Evolutionary conservation across 2,329 filamentous ascomycete genomes (phyloP).

Genomic region (Capronia coronata): DNA sequence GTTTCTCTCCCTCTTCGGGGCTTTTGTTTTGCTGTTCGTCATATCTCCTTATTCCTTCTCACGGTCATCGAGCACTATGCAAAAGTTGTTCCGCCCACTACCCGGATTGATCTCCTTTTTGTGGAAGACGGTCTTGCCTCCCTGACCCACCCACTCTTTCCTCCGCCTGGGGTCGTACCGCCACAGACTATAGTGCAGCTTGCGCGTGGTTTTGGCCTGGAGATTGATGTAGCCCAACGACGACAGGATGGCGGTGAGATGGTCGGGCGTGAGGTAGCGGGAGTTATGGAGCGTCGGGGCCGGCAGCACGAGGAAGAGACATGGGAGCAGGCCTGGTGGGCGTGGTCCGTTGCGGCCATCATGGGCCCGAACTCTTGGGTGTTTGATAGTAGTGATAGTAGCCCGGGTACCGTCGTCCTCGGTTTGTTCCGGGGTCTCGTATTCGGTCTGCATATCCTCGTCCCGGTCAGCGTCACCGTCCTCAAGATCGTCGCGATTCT

Average conservation of each 20-base stretch:
- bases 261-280: constrained; percentile 70
- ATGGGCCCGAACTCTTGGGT: no score
- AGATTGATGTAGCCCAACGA: constrained; percentile 64
- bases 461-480: background rate
- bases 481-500: background rate
- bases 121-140: constrained; percentile 43
- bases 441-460: no score
- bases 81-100: constrained; percentile 79
- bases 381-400: no score
- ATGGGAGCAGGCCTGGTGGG: constrained; percentile 48
- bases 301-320: constrained; percentile 82
- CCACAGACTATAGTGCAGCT: constrained; percentile 90
- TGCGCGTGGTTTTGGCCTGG: constrained; percentile 67
- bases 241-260: constrained; percentile 66
- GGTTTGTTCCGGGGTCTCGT: no score
- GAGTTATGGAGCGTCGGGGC: constrained; percentile 85
- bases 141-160: constrained; percentile 7
- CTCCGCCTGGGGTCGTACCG: constrained; percentile 37
- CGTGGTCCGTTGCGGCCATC: background rate
- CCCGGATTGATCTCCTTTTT: constrained; percentile 77
- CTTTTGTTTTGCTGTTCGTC: no score
- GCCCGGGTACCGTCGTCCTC: background rate
- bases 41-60: no score
- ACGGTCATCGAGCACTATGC: constrained; percentile 57
- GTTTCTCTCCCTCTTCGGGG: no score